Conservation (phyloP, 208 protist species). For the Blastocrithidia nonstop region DNA sequence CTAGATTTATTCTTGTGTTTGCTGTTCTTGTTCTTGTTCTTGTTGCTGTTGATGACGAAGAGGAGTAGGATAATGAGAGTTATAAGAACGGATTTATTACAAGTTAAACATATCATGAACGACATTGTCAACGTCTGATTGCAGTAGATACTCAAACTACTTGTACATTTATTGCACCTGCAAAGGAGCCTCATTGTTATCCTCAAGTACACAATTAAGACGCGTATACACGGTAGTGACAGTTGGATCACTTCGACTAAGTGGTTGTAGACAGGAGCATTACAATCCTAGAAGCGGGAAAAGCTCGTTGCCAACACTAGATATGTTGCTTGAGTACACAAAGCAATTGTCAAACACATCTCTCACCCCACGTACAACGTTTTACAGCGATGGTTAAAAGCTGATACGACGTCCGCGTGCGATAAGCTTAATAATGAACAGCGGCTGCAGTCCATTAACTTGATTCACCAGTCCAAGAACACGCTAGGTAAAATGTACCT, state of each 20-base stretch:
- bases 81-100: no score
- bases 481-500: conserved; percentile 39
- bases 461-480: conserved; percentile 58
- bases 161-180: conserved; percentile 84
- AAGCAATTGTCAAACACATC: conserved; percentile 70
- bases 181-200: conserved; percentile 63
- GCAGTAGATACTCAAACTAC: conserved; percentile 79
- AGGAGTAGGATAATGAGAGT: no score
- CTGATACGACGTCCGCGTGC: conserved; percentile 20
- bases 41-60: no score
- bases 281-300: conserved; percentile 77
- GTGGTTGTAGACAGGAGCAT: conserved; percentile 23
- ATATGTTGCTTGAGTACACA: conserved; percentile 42
- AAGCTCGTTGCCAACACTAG: conserved; percentile 82
- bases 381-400: conserved; percentile 56
- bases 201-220: conserved; percentile 36
- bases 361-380: conserved; percentile 33
- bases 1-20: not conserved
- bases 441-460: conserved; percentile 53
- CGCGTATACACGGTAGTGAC: conserved; percentile 31
- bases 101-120: conserved; percentile 38
- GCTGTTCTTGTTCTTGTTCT: no score
- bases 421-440: conserved; percentile 75
- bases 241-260: conserved; percentile 29
- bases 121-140: conserved; percentile 24